phyloP scores from a whole-genome alignment of 208 protist genomes.

The Lotmaria passim region DNA sequence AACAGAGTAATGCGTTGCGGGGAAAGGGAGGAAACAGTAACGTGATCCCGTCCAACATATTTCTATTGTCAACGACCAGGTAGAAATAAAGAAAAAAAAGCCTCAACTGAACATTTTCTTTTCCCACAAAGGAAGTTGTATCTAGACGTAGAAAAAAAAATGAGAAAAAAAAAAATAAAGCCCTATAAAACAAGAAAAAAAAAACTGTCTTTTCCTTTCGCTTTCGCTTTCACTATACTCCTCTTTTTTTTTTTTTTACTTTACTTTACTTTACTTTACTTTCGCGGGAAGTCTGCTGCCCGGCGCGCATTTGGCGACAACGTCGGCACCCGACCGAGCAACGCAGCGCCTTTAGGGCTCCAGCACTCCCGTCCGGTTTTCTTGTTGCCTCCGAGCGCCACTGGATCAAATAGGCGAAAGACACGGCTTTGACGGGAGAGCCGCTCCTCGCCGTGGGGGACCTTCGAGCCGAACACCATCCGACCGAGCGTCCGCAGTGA shows the following conservation, averaged over 20 bases:
- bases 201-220: too few species aligned
- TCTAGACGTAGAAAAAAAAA: not conserved
- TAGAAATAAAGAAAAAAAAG: too few species aligned
- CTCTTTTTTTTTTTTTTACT: not conserved
- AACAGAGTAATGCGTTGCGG: too few species aligned
- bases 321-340: conserved; percentile 26
- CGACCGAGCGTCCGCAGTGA: conserved; percentile 58
- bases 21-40: too few species aligned
- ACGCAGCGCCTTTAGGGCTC: conserved; percentile 18
- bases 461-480: conserved; percentile 51
- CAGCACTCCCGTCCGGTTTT: conserved; percentile 37
- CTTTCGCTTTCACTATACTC: too few species aligned
- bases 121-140: not conserved
- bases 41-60: too few species aligned
- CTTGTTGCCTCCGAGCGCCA: conserved; percentile 44
- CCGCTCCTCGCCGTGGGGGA: conserved; percentile 53
- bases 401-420: conserved; percentile 64
- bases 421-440: conserved; percentile 52
- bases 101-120: too few species aligned
- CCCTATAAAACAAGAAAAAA: not conserved
- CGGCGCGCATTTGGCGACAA: conserved; percentile 33
- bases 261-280: not conserved
- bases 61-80: too few species aligned
- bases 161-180: not conserved
- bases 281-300: not conserved